These are phyloP conservation scores for Linum lewisii DNA, from an alignment of 345 rosid genomes.

Conservation along the genomic window DNA sequence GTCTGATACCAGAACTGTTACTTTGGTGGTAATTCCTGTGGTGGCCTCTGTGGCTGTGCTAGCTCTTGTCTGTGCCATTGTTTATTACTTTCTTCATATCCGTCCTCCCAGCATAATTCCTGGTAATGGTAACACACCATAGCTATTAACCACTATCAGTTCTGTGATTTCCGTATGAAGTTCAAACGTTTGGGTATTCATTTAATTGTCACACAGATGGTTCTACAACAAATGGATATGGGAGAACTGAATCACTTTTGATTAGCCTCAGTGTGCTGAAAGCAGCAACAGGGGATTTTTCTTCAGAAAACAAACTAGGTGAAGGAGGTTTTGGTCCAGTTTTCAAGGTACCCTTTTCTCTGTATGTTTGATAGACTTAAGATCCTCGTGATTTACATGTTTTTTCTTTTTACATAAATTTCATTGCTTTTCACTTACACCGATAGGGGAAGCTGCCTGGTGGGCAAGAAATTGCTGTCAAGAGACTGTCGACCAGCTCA, in stretches of 20 bases:
- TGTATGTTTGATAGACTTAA: neutral
- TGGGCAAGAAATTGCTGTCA: conserved; percentile 28
- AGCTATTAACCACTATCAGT: neutral
- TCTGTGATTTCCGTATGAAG: neutral
- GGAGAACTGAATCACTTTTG: conserved; percentile 18
- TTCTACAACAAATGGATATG: conserved; percentile 10
- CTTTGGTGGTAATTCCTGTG: conserved; percentile 13
- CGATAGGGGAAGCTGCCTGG: conserved; percentile 21
- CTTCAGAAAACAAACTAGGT: conserved; percentile 27
- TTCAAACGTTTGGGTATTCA: neutral
- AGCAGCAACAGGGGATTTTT: conserved; percentile 31
- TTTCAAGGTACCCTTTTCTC: conserved; percentile 17
- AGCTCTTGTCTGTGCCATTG: neutral
- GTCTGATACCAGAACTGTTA: conserved; percentile 6
- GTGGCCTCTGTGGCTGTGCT: conserved; percentile 8
- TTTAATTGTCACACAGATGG: conserved; percentile 8
- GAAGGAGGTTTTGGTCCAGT: conserved; percentile 39
- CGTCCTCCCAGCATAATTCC: conserved; percentile 9
- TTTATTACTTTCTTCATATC: conserved; percentile 19
- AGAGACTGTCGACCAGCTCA: conserved; percentile 23
- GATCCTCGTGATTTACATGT: neutral
- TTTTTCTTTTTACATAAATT: too few relatives aligned
- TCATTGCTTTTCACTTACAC: neutral
- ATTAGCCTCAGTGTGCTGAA: conserved; percentile 22
- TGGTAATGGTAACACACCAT: conserved; percentile 5